phyloP scores from a whole-genome alignment of 805 yeast genomes.

The Citeromyces matritensis region DNA sequence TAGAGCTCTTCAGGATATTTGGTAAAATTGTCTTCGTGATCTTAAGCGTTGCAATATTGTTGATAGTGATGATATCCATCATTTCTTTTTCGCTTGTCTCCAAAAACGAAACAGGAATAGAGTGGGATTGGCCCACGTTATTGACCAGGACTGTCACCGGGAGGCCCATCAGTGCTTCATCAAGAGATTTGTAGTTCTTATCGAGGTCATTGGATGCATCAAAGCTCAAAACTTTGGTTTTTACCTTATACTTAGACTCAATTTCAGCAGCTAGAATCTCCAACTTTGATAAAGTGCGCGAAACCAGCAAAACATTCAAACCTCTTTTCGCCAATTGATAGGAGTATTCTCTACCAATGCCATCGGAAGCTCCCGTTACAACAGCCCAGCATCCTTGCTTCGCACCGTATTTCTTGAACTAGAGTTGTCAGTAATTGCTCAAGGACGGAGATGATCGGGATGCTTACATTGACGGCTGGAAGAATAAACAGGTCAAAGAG shows the following conservation, averaged over 20 bases:
- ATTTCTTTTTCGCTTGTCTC: constrained; percentile 70
- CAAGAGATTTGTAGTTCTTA: constrained; percentile 39
- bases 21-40: constrained; percentile 77
- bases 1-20: constrained; percentile 38
- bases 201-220: constrained; percentile 59
- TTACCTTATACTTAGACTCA: constrained; percentile 39
- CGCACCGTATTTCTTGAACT: constrained; percentile 62
- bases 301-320: constrained; percentile 68
- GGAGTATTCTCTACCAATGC: constrained; percentile 90
- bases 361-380: constrained; percentile 94
- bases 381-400: constrained; percentile 76
- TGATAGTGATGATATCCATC: constrained; percentile 68
- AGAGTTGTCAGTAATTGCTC: neutral
- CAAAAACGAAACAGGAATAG: constrained; percentile 85
- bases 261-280: constrained; percentile 51
- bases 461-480: constrained; percentile 31
- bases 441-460: neutral
- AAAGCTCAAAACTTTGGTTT: constrained; percentile 55
- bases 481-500: constrained; percentile 48
- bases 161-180: constrained; percentile 27
- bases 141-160: constrained; percentile 70
- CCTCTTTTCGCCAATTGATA: constrained; percentile 75
- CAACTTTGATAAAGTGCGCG: constrained; percentile 73
- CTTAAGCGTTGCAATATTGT: constrained; percentile 70
- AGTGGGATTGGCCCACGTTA: constrained; percentile 91